These are phyloP conservation scores for Apostasia ramifera DNA, from an alignment of 106 monocot species.

Conservation along the genomic window DNA sequence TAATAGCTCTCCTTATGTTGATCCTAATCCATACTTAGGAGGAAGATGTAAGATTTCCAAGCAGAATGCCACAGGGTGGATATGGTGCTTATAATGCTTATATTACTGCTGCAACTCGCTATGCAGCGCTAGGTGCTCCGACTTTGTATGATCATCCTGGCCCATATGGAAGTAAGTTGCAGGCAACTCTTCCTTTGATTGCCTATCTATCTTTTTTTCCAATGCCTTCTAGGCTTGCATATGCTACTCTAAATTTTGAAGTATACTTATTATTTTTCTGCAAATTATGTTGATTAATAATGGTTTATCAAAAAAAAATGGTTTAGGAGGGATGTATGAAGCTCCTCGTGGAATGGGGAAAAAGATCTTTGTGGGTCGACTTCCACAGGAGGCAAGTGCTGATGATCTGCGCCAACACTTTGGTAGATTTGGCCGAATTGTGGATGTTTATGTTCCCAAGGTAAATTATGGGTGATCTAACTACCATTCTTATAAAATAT, in stretches of 20 bases:
- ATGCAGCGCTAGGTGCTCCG: constrained; percentile 84
- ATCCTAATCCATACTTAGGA: constrained; percentile 35
- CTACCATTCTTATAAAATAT: background rate
- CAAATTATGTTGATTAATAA: background rate
- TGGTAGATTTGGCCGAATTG: constrained; percentile 84
- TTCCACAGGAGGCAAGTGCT: constrained; percentile 85
- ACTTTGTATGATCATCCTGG: constrained; percentile 88
- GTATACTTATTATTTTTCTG: background rate
- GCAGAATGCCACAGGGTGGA: constrained; percentile 61
- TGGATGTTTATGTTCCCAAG: constrained; percentile 95
- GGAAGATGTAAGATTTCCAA: constrained; percentile 61
- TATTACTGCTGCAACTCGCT: constrained; percentile 85
- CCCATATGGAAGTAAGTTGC: constrained; percentile 66
- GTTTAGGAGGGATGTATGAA: constrained; percentile 48
- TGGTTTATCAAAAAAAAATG: constrained; percentile 1
- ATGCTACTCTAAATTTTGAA: background rate
- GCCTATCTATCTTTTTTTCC: background rate
- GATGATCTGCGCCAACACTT: constrained; percentile 89
- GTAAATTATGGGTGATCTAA: constrained; percentile 24
- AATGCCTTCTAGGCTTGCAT: background rate
- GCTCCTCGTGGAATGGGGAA: constrained; percentile 63
- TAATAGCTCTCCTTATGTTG: background rate
- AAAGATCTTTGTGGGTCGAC: constrained; percentile 95
- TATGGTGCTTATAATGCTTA: constrained; percentile 95
- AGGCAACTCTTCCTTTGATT: background rate